A percentile compares a stretch with the other conserved stretches of the same genome.
These are phyloP conservation scores for Ganoderma boninense DNA, from an alignment of 1,284 basidiomycete genomes.

Conservation along the genomic window DNA sequence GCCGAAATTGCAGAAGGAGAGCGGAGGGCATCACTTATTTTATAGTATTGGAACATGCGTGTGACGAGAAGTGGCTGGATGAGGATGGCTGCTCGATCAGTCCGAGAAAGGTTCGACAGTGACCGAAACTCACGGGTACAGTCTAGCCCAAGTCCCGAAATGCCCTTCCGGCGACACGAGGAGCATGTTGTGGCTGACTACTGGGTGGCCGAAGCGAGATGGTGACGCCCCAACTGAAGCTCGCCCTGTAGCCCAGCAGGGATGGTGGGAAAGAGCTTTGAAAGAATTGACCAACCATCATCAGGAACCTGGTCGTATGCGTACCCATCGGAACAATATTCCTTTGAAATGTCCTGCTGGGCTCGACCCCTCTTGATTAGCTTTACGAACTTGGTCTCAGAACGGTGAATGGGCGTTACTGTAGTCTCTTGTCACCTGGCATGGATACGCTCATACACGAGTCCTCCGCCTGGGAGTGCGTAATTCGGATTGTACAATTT, in stretches of 20 bases:
- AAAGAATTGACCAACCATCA: not conserved
- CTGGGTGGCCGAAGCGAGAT: not conserved
- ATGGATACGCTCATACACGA: not conserved
- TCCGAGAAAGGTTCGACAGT: not conserved
- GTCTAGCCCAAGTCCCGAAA: not conserved
- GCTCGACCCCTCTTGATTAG: not conserved
- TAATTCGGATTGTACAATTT: not conserved
- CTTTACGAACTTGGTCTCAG: not conserved
- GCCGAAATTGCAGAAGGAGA: not conserved
- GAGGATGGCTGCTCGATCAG: not conserved
- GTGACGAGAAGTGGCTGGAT: not conserved
- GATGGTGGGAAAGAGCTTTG: not conserved
- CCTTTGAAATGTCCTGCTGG: not conserved
- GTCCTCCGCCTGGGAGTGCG: not conserved
- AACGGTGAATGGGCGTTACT: not conserved
- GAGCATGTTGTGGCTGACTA: not conserved
- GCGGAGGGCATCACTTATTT: not conserved
- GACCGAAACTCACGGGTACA: not conserved
- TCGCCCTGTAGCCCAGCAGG: not conserved
- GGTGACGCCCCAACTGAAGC: not conserved
- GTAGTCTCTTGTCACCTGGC: not conserved
- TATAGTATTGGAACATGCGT: not conserved
- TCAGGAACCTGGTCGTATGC: not conserved
- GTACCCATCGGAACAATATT: not conserved
- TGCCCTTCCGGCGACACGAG: not conserved